phyloP scores from a whole-genome alignment of 345 rosid genomes.

The Syzygium grande region DNA sequence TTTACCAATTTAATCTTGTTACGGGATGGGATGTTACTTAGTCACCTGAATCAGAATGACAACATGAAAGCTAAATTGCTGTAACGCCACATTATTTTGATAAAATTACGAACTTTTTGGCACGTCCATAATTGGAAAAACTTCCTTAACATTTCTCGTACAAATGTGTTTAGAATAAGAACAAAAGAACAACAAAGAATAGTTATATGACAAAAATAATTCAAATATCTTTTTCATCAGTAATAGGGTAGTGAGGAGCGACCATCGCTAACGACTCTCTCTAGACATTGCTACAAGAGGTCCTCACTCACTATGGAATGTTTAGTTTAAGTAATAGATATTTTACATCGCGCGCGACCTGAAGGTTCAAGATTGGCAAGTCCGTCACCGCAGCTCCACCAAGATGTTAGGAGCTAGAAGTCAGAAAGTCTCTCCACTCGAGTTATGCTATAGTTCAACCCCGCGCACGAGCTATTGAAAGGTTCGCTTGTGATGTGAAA shows the following conservation, averaged over 20 bases:
- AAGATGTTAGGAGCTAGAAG: accelerated
- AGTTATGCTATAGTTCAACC: background rate
- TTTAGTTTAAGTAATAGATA: too few species aligned
- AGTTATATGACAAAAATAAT: background rate
- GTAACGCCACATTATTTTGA: background rate
- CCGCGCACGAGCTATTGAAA: background rate
- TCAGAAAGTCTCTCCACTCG: background rate
- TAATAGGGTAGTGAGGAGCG: background rate
- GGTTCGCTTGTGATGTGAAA: background rate
- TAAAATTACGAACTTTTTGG: background rate
- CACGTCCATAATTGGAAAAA: background rate
- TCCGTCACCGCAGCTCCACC: background rate
- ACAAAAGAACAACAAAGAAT: background rate
- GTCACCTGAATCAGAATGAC: background rate
- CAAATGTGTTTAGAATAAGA: background rate
- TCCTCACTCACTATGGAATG: too few species aligned
- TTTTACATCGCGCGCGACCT: too few species aligned
- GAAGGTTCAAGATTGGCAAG: too few species aligned
- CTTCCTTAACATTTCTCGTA: background rate
- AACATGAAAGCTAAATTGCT: background rate
- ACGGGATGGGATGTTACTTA: background rate
- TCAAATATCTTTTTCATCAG: background rate
- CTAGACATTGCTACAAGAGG: accelerated
- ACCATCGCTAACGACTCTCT: background rate
- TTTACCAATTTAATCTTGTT: background rate